Evolutionary conservation across 306 rosid genomes (phyloP).

Genomic region (Cucumis melo): DNA sequence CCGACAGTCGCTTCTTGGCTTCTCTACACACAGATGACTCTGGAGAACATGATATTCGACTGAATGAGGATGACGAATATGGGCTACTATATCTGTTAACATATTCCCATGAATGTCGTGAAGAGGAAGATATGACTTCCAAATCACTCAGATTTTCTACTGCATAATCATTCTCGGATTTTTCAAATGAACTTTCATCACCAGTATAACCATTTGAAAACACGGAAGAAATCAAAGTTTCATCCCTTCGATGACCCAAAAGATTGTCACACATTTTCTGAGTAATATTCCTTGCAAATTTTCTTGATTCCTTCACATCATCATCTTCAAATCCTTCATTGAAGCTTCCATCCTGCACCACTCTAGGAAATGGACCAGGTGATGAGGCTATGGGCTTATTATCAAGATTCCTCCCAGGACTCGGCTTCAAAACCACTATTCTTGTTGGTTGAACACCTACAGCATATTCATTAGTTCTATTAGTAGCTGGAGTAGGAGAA

Average conservation of each 20-base stretch:
- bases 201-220: slow-evolving; percentile 70
- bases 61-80: slow-evolving; percentile 55
- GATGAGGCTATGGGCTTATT: slow-evolving; percentile 39
- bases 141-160: slow-evolving; percentile 64
- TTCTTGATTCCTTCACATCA: slow-evolving; percentile 37
- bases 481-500: slow-evolving; percentile 17
- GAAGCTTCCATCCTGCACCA: slow-evolving; percentile 24
- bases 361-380: slow-evolving; percentile 37
- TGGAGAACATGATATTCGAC: slow-evolving; percentile 63
- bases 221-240: slow-evolving; percentile 44
- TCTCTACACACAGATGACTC: slow-evolving; percentile 85
- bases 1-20: slow-evolving; percentile 88
- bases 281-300: slow-evolving; percentile 36
- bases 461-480: slow-evolving; percentile 39
- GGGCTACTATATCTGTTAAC: slow-evolving; percentile 48
- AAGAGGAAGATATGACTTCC: slow-evolving; percentile 57
- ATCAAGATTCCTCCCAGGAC: slow-evolving; percentile 44
- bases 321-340: slow-evolving; percentile 34
- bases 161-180: slow-evolving; percentile 53
- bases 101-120: slow-evolving; percentile 76
- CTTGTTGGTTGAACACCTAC: slow-evolving; percentile 46
- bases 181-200: slow-evolving; percentile 68
- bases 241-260: slow-evolving; percentile 50
- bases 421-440: slow-evolving; percentile 84
- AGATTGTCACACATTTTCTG: slow-evolving; percentile 42